phyloP scores from a whole-genome alignment of 73 alveolate species.

The Blepharisma japonicum region DNA sequence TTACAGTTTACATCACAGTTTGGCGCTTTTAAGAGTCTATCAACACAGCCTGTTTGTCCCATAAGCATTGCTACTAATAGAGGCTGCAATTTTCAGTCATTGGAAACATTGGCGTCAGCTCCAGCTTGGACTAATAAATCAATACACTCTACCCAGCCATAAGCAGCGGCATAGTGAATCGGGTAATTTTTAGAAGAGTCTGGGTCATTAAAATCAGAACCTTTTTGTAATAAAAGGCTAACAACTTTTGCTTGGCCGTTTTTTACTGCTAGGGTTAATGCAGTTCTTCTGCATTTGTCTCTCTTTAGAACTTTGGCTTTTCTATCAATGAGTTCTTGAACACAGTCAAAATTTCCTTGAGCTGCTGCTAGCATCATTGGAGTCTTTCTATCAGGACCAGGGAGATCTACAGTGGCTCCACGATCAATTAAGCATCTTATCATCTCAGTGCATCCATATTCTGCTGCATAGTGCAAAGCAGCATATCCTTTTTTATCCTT shows the following conservation, averaged over 20 bases:
- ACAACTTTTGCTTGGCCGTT: slow-evolving; percentile 89
- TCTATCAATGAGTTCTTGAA: slow-evolving; percentile 70
- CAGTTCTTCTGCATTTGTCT: slow-evolving; percentile 87
- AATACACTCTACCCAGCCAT: slow-evolving; percentile 84
- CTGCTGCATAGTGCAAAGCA: slow-evolving; percentile 91
- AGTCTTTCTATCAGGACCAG: slow-evolving; percentile 78
- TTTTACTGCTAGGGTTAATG: slow-evolving; percentile 88
- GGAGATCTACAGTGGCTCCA: slow-evolving; percentile 69
- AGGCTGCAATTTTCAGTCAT: slow-evolving; percentile 95
- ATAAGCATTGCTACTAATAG: slow-evolving; percentile 85
- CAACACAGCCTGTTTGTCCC: slow-evolving; percentile 86
- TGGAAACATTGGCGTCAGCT: slow-evolving; percentile 84
- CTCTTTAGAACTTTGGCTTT: slow-evolving; percentile 78
- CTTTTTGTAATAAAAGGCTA: slow-evolving; percentile 69
- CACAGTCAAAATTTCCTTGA: slow-evolving; percentile 84
- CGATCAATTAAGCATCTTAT: slow-evolving; percentile 71
- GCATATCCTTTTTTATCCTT: slow-evolving; percentile 78
- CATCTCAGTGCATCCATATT: slow-evolving; percentile 75
- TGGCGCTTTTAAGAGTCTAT: slow-evolving; percentile 72
- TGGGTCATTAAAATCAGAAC: slow-evolving; percentile 84
- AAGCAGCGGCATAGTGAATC: slow-evolving; percentile 96
- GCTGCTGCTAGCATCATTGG: slow-evolving; percentile 90
- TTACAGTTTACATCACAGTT: slow-evolving; percentile 88
- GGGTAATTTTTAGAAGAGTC: slow-evolving; percentile 92
- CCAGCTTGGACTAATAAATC: slow-evolving; percentile 85